These are phyloP conservation scores for Vanderwaltozyma tropicalis DNA, from an alignment of 805 yeast genomes.

Conservation along the genomic window DNA sequence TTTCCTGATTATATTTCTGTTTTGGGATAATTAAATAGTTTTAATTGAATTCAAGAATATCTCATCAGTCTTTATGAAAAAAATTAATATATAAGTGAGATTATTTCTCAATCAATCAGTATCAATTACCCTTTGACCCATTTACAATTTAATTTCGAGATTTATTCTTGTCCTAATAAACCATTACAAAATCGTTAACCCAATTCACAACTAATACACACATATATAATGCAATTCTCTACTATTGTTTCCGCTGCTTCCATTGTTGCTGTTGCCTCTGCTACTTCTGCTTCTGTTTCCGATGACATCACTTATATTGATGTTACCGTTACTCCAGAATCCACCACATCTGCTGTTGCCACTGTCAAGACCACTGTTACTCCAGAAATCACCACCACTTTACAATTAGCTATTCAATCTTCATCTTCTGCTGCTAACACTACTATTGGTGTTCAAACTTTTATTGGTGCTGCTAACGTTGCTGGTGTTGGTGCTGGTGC, in stretches of 20 bases:
- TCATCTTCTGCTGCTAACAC: neutral
- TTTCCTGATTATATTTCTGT: neutral
- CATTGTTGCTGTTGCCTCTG: slow-evolving; percentile 14
- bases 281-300: slow-evolving; percentile 8
- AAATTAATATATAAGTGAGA: too few species aligned
- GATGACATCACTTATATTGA: slow-evolving; percentile 36
- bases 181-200: neutral
- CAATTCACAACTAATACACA: slow-evolving; percentile 15
- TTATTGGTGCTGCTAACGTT: slow-evolving; percentile 2
- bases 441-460: neutral
- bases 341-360: slow-evolving; percentile 37
- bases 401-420: slow-evolving; percentile 3
- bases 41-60: too few species aligned
- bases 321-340: slow-evolving; percentile 41
- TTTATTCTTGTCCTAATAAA: too few species aligned
- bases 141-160: too few species aligned
- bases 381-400: slow-evolving; percentile 27
- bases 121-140: too few species aligned
- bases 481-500: slow-evolving; percentile 2
- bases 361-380: slow-evolving; percentile 33
- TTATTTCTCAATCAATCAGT: too few species aligned
- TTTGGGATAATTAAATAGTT: neutral
- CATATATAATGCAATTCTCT: slow-evolving; percentile 8
- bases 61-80: too few species aligned
- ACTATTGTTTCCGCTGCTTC: slow-evolving; percentile 4